Evolutionary conservation across 768 basidiomycete species (phyloP).

Genomic region (Mrakia blollopis): DNA sequence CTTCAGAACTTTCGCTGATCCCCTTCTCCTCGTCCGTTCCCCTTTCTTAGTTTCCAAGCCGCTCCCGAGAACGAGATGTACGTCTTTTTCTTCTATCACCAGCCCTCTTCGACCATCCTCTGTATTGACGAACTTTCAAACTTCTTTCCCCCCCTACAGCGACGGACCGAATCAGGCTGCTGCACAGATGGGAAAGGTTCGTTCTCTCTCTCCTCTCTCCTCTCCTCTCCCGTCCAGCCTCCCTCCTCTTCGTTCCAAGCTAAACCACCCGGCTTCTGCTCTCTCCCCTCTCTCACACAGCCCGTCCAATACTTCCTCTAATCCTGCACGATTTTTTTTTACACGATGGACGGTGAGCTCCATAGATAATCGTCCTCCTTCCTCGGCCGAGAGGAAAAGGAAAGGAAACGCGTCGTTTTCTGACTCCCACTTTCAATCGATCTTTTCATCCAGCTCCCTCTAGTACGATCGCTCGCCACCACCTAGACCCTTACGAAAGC

Average conservation of each 20-base stretch:
- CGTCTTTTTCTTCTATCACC: background rate
- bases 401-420: background rate
- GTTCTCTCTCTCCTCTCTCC: too few relatives aligned
- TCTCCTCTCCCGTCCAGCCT: background rate
- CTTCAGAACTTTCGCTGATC: too few relatives aligned
- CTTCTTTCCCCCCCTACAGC: background rate
- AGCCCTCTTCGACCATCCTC: background rate
- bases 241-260: background rate
- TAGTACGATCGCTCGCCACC: background rate
- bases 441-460: background rate
- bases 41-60: constrained; percentile 65
- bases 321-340: background rate
- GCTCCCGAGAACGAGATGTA: constrained; percentile 85
- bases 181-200: constrained; percentile 28
- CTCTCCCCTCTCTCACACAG: background rate
- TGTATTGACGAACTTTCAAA: too few relatives aligned
- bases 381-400: background rate
- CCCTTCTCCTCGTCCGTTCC: background rate
- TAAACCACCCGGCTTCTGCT: background rate
- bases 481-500: background rate
- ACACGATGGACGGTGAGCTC: background rate
- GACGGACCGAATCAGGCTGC: constrained; percentile 33
- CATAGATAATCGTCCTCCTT: too few relatives aligned
- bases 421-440: background rate
- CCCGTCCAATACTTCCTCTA: constrained; percentile 29